phyloP scores from a whole-genome alignment of 805 yeast genomes.

The Yarrowia divulgata region DNA sequence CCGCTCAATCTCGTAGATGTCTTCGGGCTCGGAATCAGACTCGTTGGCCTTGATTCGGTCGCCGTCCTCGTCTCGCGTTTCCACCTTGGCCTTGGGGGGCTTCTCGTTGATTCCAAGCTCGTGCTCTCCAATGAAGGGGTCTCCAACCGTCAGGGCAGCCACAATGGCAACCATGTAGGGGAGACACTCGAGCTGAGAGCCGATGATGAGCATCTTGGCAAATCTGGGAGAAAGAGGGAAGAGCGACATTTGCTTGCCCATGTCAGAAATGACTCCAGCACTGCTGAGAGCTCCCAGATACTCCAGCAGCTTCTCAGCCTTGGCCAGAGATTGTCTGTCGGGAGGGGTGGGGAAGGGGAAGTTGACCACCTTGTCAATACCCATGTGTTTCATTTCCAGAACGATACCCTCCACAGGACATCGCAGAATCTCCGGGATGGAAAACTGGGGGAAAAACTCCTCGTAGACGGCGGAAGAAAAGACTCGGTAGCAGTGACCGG shows the following conservation, averaged over 20 bases:
- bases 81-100: slow-evolving; percentile 41
- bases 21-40: slow-evolving; percentile 38
- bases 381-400: slow-evolving; percentile 95
- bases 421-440: slow-evolving; percentile 87
- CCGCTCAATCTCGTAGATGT: slow-evolving; percentile 51
- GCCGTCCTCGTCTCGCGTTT: slow-evolving; percentile 46
- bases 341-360: slow-evolving; percentile 98
- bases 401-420: slow-evolving; percentile 99
- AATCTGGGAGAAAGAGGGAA: slow-evolving; percentile 95
- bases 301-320: slow-evolving; percentile 71
- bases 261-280: slow-evolving; percentile 67
- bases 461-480: slow-evolving; percentile 95
- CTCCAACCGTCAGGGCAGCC: slow-evolving; percentile 91
- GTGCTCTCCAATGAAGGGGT: slow-evolving; percentile 78
- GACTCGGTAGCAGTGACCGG: slow-evolving; percentile 94
- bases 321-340: slow-evolving; percentile 61
- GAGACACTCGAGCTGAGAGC: slow-evolving; percentile 84
- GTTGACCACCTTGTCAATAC: slow-evolving; percentile 85
- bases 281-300: slow-evolving; percentile 77
- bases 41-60: slow-evolving; percentile 24
- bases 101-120: slow-evolving; percentile 65
- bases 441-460: slow-evolving; percentile 79
- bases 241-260: slow-evolving; percentile 85
- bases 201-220: slow-evolving; percentile 85
- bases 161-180: slow-evolving; percentile 92